Percentiles rank a stretch among this genome's conserved stretches.
Conservation (phyloP, 2,329 filamentous ascomycete genomes). For the Gliomastix tumulicola region DNA sequence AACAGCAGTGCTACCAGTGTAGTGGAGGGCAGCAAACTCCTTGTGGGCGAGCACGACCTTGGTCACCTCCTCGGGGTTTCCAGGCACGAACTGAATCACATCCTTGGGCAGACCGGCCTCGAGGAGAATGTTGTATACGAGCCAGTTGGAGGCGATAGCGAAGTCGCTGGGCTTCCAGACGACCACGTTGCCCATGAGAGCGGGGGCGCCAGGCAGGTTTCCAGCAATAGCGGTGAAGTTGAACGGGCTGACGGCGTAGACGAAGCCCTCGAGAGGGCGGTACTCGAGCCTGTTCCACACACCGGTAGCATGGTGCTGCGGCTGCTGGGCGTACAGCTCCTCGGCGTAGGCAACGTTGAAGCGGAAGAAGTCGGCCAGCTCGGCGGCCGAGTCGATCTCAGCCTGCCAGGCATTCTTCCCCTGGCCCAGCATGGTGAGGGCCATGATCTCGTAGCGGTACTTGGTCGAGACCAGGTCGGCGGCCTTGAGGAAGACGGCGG, state of each 20-base stretch:
- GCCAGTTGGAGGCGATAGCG: slow-evolving; percentile 84
- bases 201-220: slow-evolving; percentile 77
- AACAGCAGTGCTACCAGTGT: slow-evolving; percentile 86
- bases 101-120: slow-evolving; percentile 85
- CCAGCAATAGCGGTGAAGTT: slow-evolving; percentile 96
- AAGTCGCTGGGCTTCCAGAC: slow-evolving; percentile 94
- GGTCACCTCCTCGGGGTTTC: slow-evolving; percentile 79
- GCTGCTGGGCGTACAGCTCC: slow-evolving; percentile 84
- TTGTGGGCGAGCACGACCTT: slow-evolving; percentile 67
- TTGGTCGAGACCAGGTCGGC: slow-evolving; percentile 86
- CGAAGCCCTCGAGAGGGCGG: slow-evolving; percentile 86
- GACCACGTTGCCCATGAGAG: slow-evolving; percentile 88
- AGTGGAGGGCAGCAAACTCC: slow-evolving; percentile 87
- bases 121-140: slow-evolving; percentile 82
- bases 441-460: slow-evolving; percentile 96
- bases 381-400: slow-evolving; percentile 94
- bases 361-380: slow-evolving; percentile 85
- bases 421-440: slow-evolving; percentile 90
- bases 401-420: slow-evolving; percentile 99
- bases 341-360: slow-evolving; percentile 94
- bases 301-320: slow-evolving; percentile 71
- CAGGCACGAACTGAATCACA: slow-evolving; percentile 91
- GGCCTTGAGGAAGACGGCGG: slow-evolving; percentile 91
- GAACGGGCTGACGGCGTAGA: slow-evolving; percentile 91
- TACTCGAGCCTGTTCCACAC: slow-evolving; percentile 92